Percentiles rank a stretch among this genome's conserved stretches.
Evolutionary conservation across 176 grass and related monocot species (phyloP).

Genomic region (Urochloa ruziziensis): DNA sequence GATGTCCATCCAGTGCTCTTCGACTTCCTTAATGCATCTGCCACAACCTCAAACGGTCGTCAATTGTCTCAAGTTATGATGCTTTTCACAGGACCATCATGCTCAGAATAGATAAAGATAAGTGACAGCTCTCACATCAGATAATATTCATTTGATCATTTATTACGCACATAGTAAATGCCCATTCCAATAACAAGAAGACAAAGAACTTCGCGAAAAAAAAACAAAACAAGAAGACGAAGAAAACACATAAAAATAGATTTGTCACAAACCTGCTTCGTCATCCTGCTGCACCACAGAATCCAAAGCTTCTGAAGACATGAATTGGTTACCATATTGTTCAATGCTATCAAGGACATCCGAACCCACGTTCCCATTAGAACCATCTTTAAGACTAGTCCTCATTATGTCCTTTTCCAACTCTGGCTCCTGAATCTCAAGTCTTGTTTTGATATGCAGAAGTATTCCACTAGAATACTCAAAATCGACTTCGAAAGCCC

Average conservation of each 20-base stretch:
- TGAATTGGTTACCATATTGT: constrained; percentile 59
- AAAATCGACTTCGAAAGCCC: constrained; percentile 78
- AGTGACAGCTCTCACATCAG: background rate
- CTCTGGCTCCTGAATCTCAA: constrained; percentile 60
- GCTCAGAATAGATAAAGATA: background rate
- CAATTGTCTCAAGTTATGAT: background rate
- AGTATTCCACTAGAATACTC: constrained; percentile 58
- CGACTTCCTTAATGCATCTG: constrained; percentile 48
- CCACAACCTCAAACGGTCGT: constrained; percentile 13
- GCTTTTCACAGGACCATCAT: background rate
- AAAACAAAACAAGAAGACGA: constrained; percentile 11
- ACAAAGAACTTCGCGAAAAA: too few species aligned
- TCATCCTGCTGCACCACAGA: constrained; percentile 39
- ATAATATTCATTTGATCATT: background rate
- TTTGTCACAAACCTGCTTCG: constrained; percentile 40
- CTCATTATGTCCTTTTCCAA: constrained; percentile 73
- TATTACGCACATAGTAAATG: background rate
- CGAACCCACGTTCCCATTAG: constrained; percentile 41
- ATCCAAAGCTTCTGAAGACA: constrained; percentile 27
- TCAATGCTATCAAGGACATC: constrained; percentile 71
- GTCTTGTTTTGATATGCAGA: constrained; percentile 65
- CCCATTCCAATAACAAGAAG: background rate
- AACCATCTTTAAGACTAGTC: constrained; percentile 37
- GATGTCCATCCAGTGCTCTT: constrained; percentile 49
- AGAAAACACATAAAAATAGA: background rate